Evolutionary conservation across 1,139 yeast species (phyloP).

Genomic region (Suhomyces wounanorum): DNA sequence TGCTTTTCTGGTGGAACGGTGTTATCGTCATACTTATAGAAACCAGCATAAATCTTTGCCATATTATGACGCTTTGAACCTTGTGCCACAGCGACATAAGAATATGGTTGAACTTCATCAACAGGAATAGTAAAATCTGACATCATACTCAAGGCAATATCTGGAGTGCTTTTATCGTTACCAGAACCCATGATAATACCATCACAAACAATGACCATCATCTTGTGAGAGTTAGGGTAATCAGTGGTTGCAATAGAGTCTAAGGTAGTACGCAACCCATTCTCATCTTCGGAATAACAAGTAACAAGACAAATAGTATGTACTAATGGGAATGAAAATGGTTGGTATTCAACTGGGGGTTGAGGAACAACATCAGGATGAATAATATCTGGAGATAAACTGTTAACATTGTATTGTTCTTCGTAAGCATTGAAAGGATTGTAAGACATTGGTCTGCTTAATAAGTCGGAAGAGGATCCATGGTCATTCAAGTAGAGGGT

Average conservation of each 20-base stretch:
- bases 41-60: constrained; percentile 96
- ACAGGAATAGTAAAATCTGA: constrained; percentile 71
- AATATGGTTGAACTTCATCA: constrained; percentile 74
- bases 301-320: constrained; percentile 86
- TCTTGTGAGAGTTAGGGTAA: constrained; percentile 91
- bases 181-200: constrained; percentile 95
- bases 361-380: constrained; percentile 77
- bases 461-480: constrained; percentile 39
- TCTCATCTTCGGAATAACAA: constrained; percentile 91
- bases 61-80: constrained; percentile 93
- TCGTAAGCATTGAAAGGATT: constrained; percentile 47
- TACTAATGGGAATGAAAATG: constrained; percentile 83
- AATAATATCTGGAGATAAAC: constrained; percentile 70
- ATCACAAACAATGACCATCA: constrained; percentile 84
- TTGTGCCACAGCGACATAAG: constrained; percentile 93
- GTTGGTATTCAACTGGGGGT: constrained; percentile 87
- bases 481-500: constrained; percentile 36
- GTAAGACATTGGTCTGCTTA: constrained; percentile 36
- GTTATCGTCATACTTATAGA: constrained; percentile 74
- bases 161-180: constrained; percentile 83
- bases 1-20: constrained; percentile 81
- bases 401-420: constrained; percentile 38
- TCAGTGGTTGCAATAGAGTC: constrained; percentile 93
- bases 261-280: constrained; percentile 80
- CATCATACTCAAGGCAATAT: constrained; percentile 85